Conservation (phyloP, 2,329 filamentous ascomycete species). For the Didymella pomorum region DNA sequence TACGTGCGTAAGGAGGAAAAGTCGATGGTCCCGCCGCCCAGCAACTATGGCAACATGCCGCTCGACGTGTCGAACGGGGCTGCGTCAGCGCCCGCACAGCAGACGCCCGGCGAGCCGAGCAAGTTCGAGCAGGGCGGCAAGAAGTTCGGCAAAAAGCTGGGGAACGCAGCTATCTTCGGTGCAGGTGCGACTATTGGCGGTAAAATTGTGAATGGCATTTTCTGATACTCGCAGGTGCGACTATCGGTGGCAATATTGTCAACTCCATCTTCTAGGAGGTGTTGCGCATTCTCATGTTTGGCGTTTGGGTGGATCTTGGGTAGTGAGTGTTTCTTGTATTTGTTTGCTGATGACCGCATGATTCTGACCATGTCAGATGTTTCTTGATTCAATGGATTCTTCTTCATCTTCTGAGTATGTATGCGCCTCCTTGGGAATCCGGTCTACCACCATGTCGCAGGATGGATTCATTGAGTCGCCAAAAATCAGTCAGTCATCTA, state of each 20-base stretch:
- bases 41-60: constrained; percentile 75
- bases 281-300: constrained; percentile 5
- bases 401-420: not conserved
- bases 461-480: too few relatives aligned
- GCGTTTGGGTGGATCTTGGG: constrained; percentile 13
- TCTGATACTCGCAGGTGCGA: constrained; percentile 75
- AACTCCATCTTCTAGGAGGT: constrained; percentile 35
- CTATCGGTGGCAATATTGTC: constrained; percentile 87
- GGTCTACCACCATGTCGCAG: too few relatives aligned
- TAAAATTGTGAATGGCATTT: constrained; percentile 71
- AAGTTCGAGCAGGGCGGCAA: constrained; percentile 82
- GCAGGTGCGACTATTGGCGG: constrained; percentile 90
- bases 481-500: too few relatives aligned
- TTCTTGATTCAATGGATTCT: constrained; percentile 5
- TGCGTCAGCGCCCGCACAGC: constrained; percentile 18
- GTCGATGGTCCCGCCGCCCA: constrained; percentile 57
- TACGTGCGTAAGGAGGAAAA: constrained; percentile 81
- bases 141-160: constrained; percentile 96
- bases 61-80: constrained; percentile 74
- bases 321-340: constrained; percentile 11
- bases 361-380: constrained; percentile 20
- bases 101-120: constrained; percentile 57
- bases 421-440: not conserved
- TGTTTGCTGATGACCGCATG: not conserved
- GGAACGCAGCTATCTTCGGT: constrained; percentile 86